Conservation (phyloP, 1,284 basidiomycete genomes). For the Kalmanozyma brasiliensis region DNA sequence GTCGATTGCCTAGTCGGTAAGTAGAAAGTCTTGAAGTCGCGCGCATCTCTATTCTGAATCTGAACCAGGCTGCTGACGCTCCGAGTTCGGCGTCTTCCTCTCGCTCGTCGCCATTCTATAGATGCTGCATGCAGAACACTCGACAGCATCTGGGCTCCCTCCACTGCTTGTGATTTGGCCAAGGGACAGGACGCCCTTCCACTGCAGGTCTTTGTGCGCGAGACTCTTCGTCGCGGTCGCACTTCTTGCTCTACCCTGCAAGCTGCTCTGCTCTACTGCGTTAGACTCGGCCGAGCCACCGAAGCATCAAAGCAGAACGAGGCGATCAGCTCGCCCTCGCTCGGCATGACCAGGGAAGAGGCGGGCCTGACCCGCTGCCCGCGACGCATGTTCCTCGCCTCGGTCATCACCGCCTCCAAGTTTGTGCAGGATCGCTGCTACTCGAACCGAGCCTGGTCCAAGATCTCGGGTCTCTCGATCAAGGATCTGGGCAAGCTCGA, state of each 20-base stretch:
- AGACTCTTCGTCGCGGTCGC: conserved; percentile 63
- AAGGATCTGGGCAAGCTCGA: conserved; percentile 69
- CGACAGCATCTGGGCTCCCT: conserved; percentile 46
- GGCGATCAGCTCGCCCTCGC: conserved; percentile 32
- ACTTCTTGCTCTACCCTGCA: conserved; percentile 65
- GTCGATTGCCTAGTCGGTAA: conserved; percentile 60
- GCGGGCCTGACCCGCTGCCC: conserved; percentile 72
- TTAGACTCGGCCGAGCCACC: conserved; percentile 48
- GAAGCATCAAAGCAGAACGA: conserved; percentile 13
- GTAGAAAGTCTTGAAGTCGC: conserved; percentile 12
- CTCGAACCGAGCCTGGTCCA: conserved; percentile 88
- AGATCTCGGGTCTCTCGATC: conserved; percentile 71
- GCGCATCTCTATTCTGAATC: too few species aligned
- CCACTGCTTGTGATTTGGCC: conserved; percentile 37
- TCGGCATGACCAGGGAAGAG: conserved; percentile 43
- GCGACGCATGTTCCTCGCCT: conserved; percentile 84
- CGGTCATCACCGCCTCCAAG: conserved; percentile 87
- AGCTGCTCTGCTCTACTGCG: conserved; percentile 63
- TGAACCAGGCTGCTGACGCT: too few species aligned
- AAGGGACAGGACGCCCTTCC: conserved; percentile 54
- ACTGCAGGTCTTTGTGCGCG: conserved; percentile 62
- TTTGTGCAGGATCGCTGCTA: conserved; percentile 92
- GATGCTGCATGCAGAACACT: conserved; percentile 49
- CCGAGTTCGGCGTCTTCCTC: neutral
- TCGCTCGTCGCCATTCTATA: conserved; percentile 2